Evolutionary conservation across 1,139 yeast genomes (phyloP).

Genomic region (Geotrichum restrictum): DNA sequence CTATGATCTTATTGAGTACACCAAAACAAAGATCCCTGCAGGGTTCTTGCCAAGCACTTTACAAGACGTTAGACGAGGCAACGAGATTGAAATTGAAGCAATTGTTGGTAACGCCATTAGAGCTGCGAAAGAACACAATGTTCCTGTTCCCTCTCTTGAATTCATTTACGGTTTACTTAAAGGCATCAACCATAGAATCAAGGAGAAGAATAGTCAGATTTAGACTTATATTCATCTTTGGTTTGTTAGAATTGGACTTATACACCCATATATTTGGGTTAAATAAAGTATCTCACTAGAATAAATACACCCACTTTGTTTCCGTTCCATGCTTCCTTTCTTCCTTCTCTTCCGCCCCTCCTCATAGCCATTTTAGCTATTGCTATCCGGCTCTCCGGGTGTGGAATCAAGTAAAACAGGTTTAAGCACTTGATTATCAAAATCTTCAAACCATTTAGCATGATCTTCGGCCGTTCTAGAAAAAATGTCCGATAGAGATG

Average conservation of each 20-base stretch:
- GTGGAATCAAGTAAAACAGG: conserved; percentile 76
- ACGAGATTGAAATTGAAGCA: conserved; percentile 27
- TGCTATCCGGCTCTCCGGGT: conserved; percentile 15
- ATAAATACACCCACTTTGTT: not conserved
- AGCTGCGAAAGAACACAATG: conserved; percentile 24
- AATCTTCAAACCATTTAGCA: conserved; percentile 86
- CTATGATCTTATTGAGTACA: conserved; percentile 19
- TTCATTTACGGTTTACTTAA: conserved; percentile 23
- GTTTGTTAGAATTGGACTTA: no score
- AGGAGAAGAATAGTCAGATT: not conserved
- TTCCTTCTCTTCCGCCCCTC: no score
- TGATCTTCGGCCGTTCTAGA: conserved; percentile 61
- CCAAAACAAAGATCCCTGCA: conserved; percentile 17
- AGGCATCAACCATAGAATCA: conserved; percentile 24
- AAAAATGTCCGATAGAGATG: conserved; percentile 40
- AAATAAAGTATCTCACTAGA: not conserved
- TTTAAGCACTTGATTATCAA: conserved; percentile 91
- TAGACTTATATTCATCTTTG: no score
- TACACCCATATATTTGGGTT: not conserved
- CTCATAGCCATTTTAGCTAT: no score
- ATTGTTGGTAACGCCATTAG: conserved; percentile 27
- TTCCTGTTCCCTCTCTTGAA: conserved; percentile 25
- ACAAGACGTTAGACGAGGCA: conserved; percentile 30
- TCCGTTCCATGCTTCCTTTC: not conserved
- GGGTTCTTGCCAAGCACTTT: conserved; percentile 29